Evolutionary conservation across 2,329 filamentous ascomycete species (phyloP), one percentile per base, ranked within the genome.

Genomic region (Sphaceloma murrayae): DNA sequence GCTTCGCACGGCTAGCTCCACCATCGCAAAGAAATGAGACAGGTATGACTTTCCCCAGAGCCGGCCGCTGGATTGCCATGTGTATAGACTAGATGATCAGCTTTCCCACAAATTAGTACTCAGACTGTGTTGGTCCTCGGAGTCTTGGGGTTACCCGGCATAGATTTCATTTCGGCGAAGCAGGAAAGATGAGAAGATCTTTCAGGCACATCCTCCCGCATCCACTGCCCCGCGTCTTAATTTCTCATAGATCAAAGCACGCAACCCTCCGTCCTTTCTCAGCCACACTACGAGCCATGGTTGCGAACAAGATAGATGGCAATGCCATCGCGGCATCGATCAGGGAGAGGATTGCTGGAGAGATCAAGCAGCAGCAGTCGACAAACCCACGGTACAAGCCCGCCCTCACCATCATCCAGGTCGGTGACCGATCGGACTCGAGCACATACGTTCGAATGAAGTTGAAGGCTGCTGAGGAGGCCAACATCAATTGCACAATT

Each of bases 401-500:
- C 43, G 83, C 77, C 52, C 73, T 98, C 62, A 91, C 87, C 63
- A 98, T 98, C 63, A 82, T 98, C 53, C 91, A 98, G 77, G 91
- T 98, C 55, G 91, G 88, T 61, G 83, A 88, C 63, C 80, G 91
- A 57, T 85, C 85, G 53, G 91, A 98, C 68, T 95, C 88, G 27
- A 82, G 85, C 59, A 96, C 89, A 43, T 98, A 98, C 83, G 89
- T 98, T 67, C 88, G 88, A 68, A 98, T 98, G 91, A 98, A 98
- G 72, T 70, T 95, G 59, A 98, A 95, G 75, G 91, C 91, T 53
- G 91, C 91, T 47, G 73, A 85, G 62, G 91, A 96, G 84, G 87
- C 88, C 59, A 86, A 85, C 59, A 95, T 98, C 60, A 73, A 76
- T 51, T 95, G 89, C 70, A 82, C 88, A 58, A 70, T 95, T 51